Evolutionary conservation across 257 asterid species (phyloP), one percentile per base, ranked within the genome.

Genomic region (Plantago elongata): DNA sequence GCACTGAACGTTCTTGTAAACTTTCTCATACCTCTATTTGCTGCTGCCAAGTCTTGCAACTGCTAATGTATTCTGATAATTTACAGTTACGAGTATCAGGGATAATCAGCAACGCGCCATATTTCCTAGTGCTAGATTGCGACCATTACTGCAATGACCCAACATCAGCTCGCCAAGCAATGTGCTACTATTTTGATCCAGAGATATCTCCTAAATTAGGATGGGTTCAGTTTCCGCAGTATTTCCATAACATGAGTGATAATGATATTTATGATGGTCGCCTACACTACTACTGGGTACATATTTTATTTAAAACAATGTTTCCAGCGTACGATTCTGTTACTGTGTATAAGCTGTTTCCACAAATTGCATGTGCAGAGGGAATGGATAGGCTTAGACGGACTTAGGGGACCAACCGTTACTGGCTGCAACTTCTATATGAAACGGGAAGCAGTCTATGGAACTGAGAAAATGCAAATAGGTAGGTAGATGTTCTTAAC

Each of bases 141-240:
- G 88, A 82, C 68, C 74, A 73, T 68, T 81, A 75, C 57, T 81
- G 84, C 76, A 54, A 78, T 11, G 83, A 81, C 62, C 84, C 88
- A 3, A 57, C 79, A 13, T 79, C 83, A 9, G 81, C 81, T 30
- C 76, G 85, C 52, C 82, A 82, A 27, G 85, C 88, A 43, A 69
- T 82, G 85, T 82, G 88, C 60, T 82, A 71, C 54, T 76, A 69
- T 56, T 70, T 82, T 11, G 84, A 83, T 49, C 47, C 82, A 9
- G 57, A 58, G 30, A 9, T 74, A 22, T 68, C 87, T 27, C 17
- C 55, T 44, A 51, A 71, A 46, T 75, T 88, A 15, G 81, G 79
- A 18, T 85, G 72, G 70, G 95, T 85, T 54, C 95, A 88, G 61
- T 88, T 83, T 71, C 89, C 89, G 1, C 96, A 85, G 74, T 72